Evolutionary conservation across 441 rosid genomes (phyloP).

Genomic region (Pelargonium fulgidum): DNA sequence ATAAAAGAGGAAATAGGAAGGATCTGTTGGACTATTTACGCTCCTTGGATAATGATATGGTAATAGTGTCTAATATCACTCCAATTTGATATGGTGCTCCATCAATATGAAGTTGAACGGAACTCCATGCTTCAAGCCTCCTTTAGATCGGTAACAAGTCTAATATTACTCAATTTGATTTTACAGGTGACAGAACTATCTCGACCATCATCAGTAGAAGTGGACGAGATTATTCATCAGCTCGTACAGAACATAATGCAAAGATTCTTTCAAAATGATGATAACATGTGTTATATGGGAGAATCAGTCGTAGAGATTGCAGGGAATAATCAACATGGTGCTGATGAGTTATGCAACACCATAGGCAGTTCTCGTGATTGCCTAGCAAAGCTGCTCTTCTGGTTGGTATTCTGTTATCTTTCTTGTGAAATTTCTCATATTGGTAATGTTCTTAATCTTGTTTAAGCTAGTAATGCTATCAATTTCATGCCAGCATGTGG

Average conservation of each 20-base stretch:
- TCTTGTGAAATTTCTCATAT: background rate
- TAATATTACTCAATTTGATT: background rate
- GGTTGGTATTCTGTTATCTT: constrained; percentile 31
- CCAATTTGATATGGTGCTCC: background rate
- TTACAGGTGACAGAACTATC: constrained; percentile 67
- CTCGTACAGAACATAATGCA: constrained; percentile 55
- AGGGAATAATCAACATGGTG: constrained; percentile 27
- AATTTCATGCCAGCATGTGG: background rate
- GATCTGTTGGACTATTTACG: constrained; percentile 73
- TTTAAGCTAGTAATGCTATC: background rate
- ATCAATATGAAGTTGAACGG: background rate
- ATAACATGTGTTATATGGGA: constrained; percentile 26
- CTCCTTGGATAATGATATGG: constrained; percentile 69
- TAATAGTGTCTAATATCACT: too few relatives aligned
- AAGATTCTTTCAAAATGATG: constrained; percentile 33
- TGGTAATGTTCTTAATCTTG: background rate
- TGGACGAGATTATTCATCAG: constrained; percentile 71
- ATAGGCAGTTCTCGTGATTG: constrained; percentile 68
- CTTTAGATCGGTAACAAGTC: background rate
- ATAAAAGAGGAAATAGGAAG: constrained; percentile 49
- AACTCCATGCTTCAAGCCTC: background rate
- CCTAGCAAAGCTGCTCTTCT: constrained; percentile 79
- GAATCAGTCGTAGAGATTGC: constrained; percentile 25
- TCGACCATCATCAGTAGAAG: constrained; percentile 63
- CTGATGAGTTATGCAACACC: constrained; percentile 33